Evolutionary conservation across 805 yeast species (phyloP), one percentile per base, ranked within the genome.

Genomic region (Candida sanyiensis): DNA sequence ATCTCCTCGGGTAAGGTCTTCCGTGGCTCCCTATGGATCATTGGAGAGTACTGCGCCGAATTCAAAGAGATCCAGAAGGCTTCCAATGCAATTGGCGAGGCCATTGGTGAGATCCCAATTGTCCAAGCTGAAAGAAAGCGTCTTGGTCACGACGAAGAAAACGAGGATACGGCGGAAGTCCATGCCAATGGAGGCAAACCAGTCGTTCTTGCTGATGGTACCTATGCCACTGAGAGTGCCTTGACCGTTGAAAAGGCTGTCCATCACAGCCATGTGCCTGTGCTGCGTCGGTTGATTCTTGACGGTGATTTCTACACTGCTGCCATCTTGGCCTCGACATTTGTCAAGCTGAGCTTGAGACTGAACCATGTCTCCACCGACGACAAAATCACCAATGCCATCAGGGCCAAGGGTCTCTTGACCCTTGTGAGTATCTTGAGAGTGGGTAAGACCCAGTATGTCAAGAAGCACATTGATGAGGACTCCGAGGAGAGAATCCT

Each of bases 151-250:
- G 34, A 31, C 21, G 34, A 21, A 13, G 34, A 31, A 4, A 25
- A n/a, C 21, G 63, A 49, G 6, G 54, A 49, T 11, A 52, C 41
- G 5, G 56, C 49, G 15, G 46, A 39, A 16, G 59, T 54, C 19
- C 50, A 60, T 24, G 58, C 56, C 17, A 70, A 66, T 27, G 58
- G 63, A 6, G 58, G 63, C 27, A 85, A 85, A 32, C 97, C 97
- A 16, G 80, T 83, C 43, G 81, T 93, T 43, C 72, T 93, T 48
- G 96, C 98, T n/a, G 99, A 93, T 65, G 99, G 99, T 51, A 93
- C 99, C 0, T 93, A 93, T 63, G 98, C 98, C 21, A 85, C 96
- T 29, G 98, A 93, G 63, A 77, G 78, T 46, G 93, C 95, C 0
- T 64, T 81, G 41, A 83, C 83, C 12, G 64, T 77, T 5, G 64